A percentile compares a stretch with the other conserved stretches of the same genome.
Conservation (phyloP, 768 basidiomycete species). For the Trametes sanguinea region DNA sequence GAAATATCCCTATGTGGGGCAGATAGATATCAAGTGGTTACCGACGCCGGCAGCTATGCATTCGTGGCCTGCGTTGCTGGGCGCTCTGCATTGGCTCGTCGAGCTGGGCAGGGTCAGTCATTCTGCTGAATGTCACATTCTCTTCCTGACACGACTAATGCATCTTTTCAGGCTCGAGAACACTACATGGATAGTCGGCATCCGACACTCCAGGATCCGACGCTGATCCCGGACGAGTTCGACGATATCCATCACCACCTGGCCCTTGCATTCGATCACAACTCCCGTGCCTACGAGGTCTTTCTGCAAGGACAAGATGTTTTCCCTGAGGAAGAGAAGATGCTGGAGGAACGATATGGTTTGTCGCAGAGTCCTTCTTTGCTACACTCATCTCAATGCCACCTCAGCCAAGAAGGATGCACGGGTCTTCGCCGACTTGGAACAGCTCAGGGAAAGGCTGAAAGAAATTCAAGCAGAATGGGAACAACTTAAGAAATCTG, state of each 20-base stretch:
- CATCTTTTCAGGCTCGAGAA: conserved; percentile 31
- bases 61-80: conserved; percentile 89
- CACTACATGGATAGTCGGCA: conserved; percentile 63
- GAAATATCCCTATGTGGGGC: conserved; percentile 78
- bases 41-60: conserved; percentile 87
- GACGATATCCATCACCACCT: conserved; percentile 72
- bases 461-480: conserved; percentile 52
- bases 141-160: neutral
- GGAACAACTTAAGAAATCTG: conserved; percentile 60
- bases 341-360: conserved; percentile 80
- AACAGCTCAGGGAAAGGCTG: conserved; percentile 52
- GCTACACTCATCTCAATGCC: conserved; percentile 3
- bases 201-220: conserved; percentile 64
- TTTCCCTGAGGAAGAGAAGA: conserved; percentile 68
- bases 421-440: conserved; percentile 62
- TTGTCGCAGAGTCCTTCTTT: conserved; percentile 21
- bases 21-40: conserved; percentile 84
- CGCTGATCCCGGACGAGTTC: conserved; percentile 71
- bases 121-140: neutral
- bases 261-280: conserved; percentile 78
- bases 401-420: conserved; percentile 68
- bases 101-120: conserved; percentile 76
- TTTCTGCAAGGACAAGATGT: conserved; percentile 71
- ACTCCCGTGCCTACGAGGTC: conserved; percentile 61
- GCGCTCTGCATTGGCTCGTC: conserved; percentile 91